Evolutionary conservation across 2,329 filamentous ascomycete genomes (phyloP).

Genomic region (Trichoderma hamatum): DNA sequence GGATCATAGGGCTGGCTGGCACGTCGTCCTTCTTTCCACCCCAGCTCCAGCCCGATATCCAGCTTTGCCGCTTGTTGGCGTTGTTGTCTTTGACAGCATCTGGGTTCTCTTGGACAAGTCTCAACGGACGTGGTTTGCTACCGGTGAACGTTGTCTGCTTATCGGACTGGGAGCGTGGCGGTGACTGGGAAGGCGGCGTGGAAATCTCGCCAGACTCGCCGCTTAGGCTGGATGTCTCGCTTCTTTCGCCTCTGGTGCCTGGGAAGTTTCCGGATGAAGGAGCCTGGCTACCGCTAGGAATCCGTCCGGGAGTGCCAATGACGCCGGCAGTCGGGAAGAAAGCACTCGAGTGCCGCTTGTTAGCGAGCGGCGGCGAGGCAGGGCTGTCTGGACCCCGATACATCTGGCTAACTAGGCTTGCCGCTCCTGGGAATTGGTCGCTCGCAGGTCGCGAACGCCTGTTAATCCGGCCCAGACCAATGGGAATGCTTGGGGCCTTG

Average conservation of each 20-base stretch:
- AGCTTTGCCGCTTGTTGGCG: conserved; percentile 62
- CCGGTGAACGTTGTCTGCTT: conserved; percentile 62
- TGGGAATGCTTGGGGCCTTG: conserved; percentile 76
- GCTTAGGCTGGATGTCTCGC: conserved; percentile 65
- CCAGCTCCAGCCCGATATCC: conserved; percentile 63
- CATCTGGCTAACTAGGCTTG: conserved; percentile 84
- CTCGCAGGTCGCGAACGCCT: conserved; percentile 62
- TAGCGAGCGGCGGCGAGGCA: conserved; percentile 60
- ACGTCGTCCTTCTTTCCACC: conserved; percentile 53
- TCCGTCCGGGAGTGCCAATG: conserved; percentile 56
- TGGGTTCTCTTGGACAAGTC: conserved; percentile 80
- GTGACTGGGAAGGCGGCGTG: conserved; percentile 56
- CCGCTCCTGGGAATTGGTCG: conserved; percentile 65
- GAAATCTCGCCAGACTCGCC: conserved; percentile 64
- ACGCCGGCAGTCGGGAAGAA: conserved; percentile 61
- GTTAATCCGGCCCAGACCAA: conserved; percentile 59
- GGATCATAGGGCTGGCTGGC: conserved; percentile 39
- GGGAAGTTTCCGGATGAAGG: conserved; percentile 66
- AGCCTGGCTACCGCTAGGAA: conserved; percentile 54
- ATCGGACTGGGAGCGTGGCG: conserved; percentile 54
- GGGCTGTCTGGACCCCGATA: conserved; percentile 73
- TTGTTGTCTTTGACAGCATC: conserved; percentile 58
- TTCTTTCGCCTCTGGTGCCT: conserved; percentile 68
- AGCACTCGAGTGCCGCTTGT: conserved; percentile 63
- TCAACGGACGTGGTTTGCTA: conserved; percentile 79